These are phyloP conservation scores for Trichoderma sp. DNA, from an alignment of 2,329 filamentous ascomycete species.

Conservation along the genomic window DNA sequence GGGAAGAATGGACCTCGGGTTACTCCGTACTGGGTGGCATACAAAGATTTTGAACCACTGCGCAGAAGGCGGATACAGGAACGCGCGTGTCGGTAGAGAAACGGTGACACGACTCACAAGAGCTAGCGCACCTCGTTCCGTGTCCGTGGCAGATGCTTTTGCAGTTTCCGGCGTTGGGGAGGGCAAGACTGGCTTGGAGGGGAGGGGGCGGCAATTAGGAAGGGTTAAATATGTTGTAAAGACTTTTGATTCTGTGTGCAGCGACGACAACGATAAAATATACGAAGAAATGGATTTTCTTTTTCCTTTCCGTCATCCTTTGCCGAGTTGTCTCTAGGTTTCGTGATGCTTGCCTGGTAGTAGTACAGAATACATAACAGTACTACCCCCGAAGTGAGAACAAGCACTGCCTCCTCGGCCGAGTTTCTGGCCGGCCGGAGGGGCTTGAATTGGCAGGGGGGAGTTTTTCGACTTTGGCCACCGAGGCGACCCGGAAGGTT, in stretches of 20 bases:
- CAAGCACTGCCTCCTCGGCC: neutral
- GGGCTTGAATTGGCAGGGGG: neutral
- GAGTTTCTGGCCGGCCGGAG: neutral
- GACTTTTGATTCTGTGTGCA: slow-evolving; percentile 17
- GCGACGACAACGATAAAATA: slow-evolving; percentile 15
- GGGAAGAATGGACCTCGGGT: neutral
- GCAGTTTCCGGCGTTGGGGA: slow-evolving; percentile 31
- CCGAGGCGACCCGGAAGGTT: neutral
- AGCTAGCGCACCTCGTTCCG: slow-evolving; percentile 9
- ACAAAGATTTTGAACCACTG: slow-evolving; percentile 10
- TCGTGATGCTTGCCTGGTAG: neutral
- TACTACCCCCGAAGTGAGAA: neutral
- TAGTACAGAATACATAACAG: neutral
- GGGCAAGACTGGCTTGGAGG: slow-evolving; percentile 23
- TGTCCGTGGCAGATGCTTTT: slow-evolving; percentile 5
- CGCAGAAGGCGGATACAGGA: slow-evolving; percentile 10
- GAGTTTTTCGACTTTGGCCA: neutral
- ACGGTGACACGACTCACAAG: neutral
- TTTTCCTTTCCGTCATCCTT: neutral
- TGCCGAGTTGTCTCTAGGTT: neutral
- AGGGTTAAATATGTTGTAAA: slow-evolving; percentile 19
- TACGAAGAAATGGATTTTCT: slow-evolving; percentile 12
- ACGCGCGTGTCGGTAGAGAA: slow-evolving; percentile 5
- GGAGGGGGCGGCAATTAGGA: neutral
- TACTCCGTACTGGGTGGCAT: slow-evolving; percentile 10